phyloP scores from a whole-genome alignment of 805 yeast genomes.

The Jamesozyma jinghongensis region DNA sequence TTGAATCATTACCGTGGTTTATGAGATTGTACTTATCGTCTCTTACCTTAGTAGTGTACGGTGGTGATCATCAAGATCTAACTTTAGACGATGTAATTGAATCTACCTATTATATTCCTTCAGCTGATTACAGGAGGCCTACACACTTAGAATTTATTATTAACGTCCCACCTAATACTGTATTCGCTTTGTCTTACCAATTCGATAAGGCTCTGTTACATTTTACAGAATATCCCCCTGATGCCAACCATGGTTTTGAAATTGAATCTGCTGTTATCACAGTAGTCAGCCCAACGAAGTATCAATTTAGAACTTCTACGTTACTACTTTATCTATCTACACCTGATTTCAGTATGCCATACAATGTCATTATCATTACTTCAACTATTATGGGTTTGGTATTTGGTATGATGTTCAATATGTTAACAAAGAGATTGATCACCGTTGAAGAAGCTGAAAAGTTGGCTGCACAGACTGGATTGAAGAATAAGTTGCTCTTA shows the following conservation, averaged over 20 bases:
- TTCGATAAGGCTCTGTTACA: conserved; percentile 82
- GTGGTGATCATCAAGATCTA: conserved; percentile 11
- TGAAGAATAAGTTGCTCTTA: conserved; percentile 16
- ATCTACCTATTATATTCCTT: conserved; percentile 59
- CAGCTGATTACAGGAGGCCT: conserved; percentile 72
- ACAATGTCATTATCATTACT: conserved; percentile 88
- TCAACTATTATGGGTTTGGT: conserved; percentile 89
- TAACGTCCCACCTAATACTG: conserved; percentile 52
- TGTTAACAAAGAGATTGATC: conserved; percentile 63
- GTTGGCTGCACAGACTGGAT: conserved; percentile 10
- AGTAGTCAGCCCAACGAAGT: conserved; percentile 36
- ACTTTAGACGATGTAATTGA: conserved; percentile 34
- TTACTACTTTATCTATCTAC: conserved; percentile 81
- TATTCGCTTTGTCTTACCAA: conserved; percentile 56
- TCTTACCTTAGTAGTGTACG: conserved; percentile 32
- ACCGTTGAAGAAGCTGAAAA: conserved; percentile 61
- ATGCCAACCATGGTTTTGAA: conserved; percentile 96
- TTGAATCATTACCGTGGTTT: conserved; percentile 89
- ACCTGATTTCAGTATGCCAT: conserved; percentile 98
- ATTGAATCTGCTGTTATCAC: conserved; percentile 82
- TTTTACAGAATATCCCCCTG: conserved; percentile 96
- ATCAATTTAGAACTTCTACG: conserved; percentile 74
- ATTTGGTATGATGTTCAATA: conserved; percentile 78
- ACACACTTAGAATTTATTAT: conserved; percentile 69
- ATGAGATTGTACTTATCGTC: conserved; percentile 77